Evolutionary conservation across 805 yeast species (phyloP).

Genomic region (Wickerhamomyces rabaulensis): DNA sequence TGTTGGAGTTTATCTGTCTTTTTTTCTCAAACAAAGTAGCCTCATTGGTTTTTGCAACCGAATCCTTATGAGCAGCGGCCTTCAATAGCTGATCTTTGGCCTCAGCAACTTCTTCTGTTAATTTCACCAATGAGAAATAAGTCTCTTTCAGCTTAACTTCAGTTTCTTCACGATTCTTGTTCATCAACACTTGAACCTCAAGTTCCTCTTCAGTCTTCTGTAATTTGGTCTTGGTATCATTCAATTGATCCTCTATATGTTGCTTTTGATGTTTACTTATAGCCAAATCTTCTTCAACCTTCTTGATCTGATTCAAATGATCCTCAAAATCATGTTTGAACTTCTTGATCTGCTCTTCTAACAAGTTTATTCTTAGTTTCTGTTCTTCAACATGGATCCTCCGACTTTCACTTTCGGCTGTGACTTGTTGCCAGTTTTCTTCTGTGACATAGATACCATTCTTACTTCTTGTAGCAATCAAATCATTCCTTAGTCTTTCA

Average conservation of each 20-base stretch:
- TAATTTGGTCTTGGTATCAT: slow-evolving; percentile 2
- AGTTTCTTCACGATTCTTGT: slow-evolving; percentile 15
- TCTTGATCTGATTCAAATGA: slow-evolving; percentile 24
- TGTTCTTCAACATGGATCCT: slow-evolving; percentile 46
- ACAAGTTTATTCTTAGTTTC: slow-evolving; percentile 38
- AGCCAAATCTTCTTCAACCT: slow-evolving; percentile 9
- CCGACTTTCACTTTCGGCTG: slow-evolving; percentile 43
- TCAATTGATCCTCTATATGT: slow-evolving; percentile 6
- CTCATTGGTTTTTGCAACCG: slow-evolving; percentile 12
- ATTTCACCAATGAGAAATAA: slow-evolving; percentile 5
- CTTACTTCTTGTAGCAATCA: slow-evolving; percentile 56
- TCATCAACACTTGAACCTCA: slow-evolving; percentile 12
- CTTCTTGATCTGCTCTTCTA: slow-evolving; percentile 41
- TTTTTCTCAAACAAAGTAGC: slow-evolving; percentile 10
- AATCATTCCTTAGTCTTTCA: slow-evolving; percentile 52
- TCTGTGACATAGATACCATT: slow-evolving; percentile 62
- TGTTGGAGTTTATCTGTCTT: slow-evolving; percentile 1
- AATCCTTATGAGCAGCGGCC: slow-evolving; percentile 13
- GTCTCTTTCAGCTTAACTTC: slow-evolving; percentile 15
- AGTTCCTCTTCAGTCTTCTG: slow-evolving; percentile 10
- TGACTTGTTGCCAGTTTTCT: slow-evolving; percentile 40
- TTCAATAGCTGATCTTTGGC: slow-evolving; percentile 14
- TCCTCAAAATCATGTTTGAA: slow-evolving; percentile 37
- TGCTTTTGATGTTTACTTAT: slow-evolving; percentile 10
- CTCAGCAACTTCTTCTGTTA: slow-evolving; percentile 8